A percentile compares a stretch with the other conserved stretches of the same genome.
These are phyloP conservation scores for Arachnopeziza araneosa DNA, from an alignment of 2,329 filamentous ascomycete species.

Conservation along the genomic window DNA sequence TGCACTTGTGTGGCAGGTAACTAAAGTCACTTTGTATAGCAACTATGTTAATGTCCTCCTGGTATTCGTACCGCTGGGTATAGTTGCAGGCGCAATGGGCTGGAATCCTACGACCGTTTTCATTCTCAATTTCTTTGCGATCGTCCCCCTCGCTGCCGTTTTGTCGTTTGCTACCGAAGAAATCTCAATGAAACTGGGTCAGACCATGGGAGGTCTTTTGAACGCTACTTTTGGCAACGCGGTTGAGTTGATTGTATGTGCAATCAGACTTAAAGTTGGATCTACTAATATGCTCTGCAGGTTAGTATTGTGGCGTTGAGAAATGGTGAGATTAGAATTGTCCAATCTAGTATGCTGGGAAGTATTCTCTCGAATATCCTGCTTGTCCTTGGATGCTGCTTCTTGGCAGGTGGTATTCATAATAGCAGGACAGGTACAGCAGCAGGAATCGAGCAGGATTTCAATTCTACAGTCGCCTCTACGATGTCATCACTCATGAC, in stretches of 20 bases:
- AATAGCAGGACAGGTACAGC: slow-evolving; percentile 34
- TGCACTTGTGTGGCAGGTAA: slow-evolving; percentile 23
- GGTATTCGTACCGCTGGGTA: slow-evolving; percentile 71
- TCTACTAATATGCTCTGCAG: slow-evolving; percentile 37
- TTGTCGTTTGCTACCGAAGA: slow-evolving; percentile 54
- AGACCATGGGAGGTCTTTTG: slow-evolving; percentile 51
- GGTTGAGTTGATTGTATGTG: slow-evolving; percentile 50
- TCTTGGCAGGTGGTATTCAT: slow-evolving; percentile 66
- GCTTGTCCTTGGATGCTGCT: slow-evolving; percentile 77
- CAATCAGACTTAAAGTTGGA: not conserved
- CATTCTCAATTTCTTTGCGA: slow-evolving; percentile 53
- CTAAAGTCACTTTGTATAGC: slow-evolving; percentile 31
- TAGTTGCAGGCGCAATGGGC: slow-evolving; percentile 51
- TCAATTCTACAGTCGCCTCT: slow-evolving; percentile 71
- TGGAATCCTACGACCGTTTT: slow-evolving; percentile 52
- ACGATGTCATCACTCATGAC: slow-evolving; percentile 71
- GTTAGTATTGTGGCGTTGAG: slow-evolving; percentile 87
- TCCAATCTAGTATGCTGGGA: slow-evolving; percentile 97
- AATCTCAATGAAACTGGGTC: slow-evolving; percentile 46
- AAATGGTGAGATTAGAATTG: slow-evolving; percentile 84
- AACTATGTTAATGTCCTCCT: slow-evolving; percentile 69
- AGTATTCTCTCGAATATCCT: slow-evolving; percentile 93
- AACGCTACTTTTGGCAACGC: slow-evolving; percentile 46
- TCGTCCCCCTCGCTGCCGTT: slow-evolving; percentile 49
- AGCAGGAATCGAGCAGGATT: slow-evolving; percentile 57